phyloP scores from a whole-genome alignment of 176 grass and related monocot genomes.

The Aegilops bicornis region DNA sequence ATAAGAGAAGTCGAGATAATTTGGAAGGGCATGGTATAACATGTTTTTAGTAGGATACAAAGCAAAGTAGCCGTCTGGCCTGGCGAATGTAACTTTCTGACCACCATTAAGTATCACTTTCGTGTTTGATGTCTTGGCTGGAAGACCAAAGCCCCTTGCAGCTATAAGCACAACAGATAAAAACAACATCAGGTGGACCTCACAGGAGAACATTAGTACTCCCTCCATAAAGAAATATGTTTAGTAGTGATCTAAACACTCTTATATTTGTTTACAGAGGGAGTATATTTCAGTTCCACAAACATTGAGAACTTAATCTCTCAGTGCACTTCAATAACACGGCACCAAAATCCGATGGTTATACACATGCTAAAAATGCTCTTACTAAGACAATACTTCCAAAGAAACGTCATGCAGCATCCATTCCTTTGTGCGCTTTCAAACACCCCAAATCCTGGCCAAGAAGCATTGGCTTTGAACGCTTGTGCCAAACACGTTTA shows the following conservation, averaged over 20 bases:
- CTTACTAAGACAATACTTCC: not conserved
- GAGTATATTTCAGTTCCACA: not conserved
- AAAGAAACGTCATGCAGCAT: not conserved
- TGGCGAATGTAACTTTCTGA: conserved; percentile 74
- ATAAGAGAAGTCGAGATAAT: not conserved
- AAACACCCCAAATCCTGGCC: not conserved
- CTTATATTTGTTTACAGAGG: too few relatives aligned
- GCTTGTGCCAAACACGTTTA: not conserved
- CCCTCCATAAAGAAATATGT: too few relatives aligned
- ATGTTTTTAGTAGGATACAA: conserved; percentile 76
- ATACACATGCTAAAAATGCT: not conserved
- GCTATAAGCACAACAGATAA: conserved; percentile 37
- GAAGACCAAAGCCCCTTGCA: conserved; percentile 58
- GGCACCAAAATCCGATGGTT: not conserved
- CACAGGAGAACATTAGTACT: not conserved
- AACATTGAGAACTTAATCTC: conserved; percentile 22
- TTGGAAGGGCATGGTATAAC: not conserved
- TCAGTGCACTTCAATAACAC: not conserved
- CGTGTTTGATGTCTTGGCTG: conserved; percentile 65
- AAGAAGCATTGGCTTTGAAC: not conserved
- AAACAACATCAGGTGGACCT: conserved; percentile 13
- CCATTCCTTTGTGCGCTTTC: not conserved
- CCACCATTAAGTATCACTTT: conserved; percentile 98
- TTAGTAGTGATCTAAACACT: too few relatives aligned
- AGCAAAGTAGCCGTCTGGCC: conserved; percentile 95